Conservation (phyloP, 805 yeast species). For the Starmerella gropengiesseri region DNA sequence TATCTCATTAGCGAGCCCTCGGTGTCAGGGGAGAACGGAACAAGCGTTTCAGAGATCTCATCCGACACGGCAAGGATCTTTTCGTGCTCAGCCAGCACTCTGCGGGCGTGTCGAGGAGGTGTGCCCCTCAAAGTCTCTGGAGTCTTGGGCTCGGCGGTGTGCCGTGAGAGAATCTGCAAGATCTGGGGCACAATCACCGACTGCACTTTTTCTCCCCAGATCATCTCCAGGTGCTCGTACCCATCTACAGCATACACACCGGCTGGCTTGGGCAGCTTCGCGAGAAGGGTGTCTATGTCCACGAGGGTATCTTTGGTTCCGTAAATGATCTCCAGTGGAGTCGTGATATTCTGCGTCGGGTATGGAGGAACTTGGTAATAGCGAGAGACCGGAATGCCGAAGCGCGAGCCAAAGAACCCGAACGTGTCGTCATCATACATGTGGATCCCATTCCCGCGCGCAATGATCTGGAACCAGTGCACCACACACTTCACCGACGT, state of each 20-base stretch:
- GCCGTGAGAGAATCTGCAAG: conserved; percentile 8
- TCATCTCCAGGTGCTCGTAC: conserved; percentile 84
- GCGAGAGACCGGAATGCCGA: conserved; percentile 21
- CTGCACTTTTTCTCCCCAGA: conserved; percentile 71
- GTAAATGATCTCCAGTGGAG: conserved; percentile 69
- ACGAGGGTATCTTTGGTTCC: conserved; percentile 76
- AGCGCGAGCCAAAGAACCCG: conserved; percentile 21
- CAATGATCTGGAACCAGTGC: conserved; percentile 92
- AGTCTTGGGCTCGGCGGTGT: background rate
- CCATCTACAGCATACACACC: conserved; percentile 38
- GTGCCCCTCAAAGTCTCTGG: background rate
- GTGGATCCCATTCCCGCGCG: conserved; percentile 57
- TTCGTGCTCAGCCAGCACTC: background rate
- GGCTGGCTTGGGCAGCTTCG: conserved; percentile 53
- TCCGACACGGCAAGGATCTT: background rate
- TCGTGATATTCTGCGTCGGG: conserved; percentile 55
- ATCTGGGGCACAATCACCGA: conserved; percentile 22
- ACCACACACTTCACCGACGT: conserved; percentile 86
- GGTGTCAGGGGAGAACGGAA: background rate
- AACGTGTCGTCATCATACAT: conserved; percentile 73
- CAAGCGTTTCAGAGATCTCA: background rate
- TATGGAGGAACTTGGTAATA: conserved; percentile 44
- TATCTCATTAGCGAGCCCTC: background rate
- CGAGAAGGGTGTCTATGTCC: conserved; percentile 66
- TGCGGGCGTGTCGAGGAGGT: background rate